These are phyloP conservation scores for Suillus placidus DNA, from an alignment of 768 basidiomycete genomes.

Conservation along the genomic window DNA sequence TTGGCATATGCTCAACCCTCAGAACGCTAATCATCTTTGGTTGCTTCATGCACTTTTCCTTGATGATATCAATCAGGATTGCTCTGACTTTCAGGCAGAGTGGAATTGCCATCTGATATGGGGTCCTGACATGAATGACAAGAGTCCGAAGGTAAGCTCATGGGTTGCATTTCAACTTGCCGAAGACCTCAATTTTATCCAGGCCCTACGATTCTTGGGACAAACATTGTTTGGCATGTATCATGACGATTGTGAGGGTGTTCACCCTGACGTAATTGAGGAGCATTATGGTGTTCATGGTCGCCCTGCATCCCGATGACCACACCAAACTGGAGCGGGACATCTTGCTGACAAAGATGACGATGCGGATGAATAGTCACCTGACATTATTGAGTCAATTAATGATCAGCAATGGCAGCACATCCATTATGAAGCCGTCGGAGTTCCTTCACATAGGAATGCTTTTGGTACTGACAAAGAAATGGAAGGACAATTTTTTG, in stretches of 20 bases:
- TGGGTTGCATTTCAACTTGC: background rate
- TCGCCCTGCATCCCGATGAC: background rate
- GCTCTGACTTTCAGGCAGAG: background rate
- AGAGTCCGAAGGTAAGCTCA: conserved; percentile 21
- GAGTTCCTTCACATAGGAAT: conserved; percentile 4
- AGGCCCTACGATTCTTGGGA: conserved; percentile 20
- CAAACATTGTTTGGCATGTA: conserved; percentile 17
- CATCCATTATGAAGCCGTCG: conserved; percentile 1
- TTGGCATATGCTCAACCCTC: conserved; percentile 36
- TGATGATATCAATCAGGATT: conserved; percentile 2
- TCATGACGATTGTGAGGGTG: conserved; percentile 16
- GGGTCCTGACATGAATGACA: conserved; percentile 25
- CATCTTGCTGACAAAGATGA: conserved; percentile 11
- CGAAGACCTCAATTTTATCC: too few relatives aligned
- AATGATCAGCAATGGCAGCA: conserved; percentile 7
- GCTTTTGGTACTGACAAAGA: conserved; percentile 16
- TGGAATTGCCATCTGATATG: conserved; percentile 42
- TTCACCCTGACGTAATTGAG: conserved; percentile 21
- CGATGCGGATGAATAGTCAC: background rate
- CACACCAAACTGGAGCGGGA: conserved; percentile 13
- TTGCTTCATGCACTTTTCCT: conserved; percentile 45
- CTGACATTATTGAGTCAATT: background rate
- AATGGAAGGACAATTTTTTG: conserved; percentile 6
- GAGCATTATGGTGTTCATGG: conserved; percentile 19
- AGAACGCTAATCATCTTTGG: conserved; percentile 40